phyloP scores from a whole-genome alignment of 2,329 filamentous ascomycete species.

The Paracoccidioides brasiliensis region DNA sequence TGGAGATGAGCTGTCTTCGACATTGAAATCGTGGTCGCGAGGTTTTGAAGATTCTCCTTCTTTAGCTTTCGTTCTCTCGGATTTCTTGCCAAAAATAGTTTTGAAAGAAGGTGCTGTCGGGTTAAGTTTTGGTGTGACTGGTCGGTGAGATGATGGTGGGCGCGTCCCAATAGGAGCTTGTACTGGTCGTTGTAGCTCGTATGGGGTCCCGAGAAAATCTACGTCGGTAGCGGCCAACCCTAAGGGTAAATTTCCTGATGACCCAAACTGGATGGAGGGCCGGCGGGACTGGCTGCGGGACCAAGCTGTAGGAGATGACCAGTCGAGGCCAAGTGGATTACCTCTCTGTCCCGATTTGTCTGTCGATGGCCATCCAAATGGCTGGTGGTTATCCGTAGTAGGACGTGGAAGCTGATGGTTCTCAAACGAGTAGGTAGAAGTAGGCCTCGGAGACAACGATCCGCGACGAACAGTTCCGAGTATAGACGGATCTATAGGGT shows the following conservation, averaged over 20 bases:
- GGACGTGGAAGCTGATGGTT: slow-evolving; percentile 51
- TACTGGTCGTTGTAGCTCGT: slow-evolving; percentile 38
- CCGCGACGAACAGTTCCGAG: slow-evolving; percentile 30
- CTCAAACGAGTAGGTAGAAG: slow-evolving; percentile 44
- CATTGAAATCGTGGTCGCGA: slow-evolving; percentile 18
- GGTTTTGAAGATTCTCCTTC: slow-evolving; percentile 16
- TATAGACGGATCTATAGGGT: slow-evolving; percentile 35
- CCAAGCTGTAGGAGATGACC: slow-evolving; percentile 48
- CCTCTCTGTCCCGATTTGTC: slow-evolving; percentile 42
- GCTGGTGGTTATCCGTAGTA: slow-evolving; percentile 58
- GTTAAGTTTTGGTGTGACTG: slow-evolving; percentile 54
- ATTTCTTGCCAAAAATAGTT: slow-evolving; percentile 48
- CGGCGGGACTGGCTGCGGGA: slow-evolving; percentile 66
- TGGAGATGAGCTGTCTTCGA: slow-evolving; percentile 30
- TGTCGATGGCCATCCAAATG: slow-evolving; percentile 52
- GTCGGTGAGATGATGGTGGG: slow-evolving; percentile 46
- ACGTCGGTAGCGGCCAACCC: slow-evolving; percentile 40
- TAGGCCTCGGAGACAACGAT: slow-evolving; percentile 35
- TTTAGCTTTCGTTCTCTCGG: slow-evolving; percentile 24
- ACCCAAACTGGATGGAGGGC: slow-evolving; percentile 66
- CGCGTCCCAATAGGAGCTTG: slow-evolving; percentile 68
- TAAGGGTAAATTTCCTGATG: slow-evolving; percentile 49
- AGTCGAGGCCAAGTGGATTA: slow-evolving; percentile 41
- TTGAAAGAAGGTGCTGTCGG: slow-evolving; percentile 83
- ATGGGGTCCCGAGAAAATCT: slow-evolving; percentile 35